Conservation (phyloP, 2,329 filamentous ascomycete species). For the Chaetomiaceae sp. region DNA sequence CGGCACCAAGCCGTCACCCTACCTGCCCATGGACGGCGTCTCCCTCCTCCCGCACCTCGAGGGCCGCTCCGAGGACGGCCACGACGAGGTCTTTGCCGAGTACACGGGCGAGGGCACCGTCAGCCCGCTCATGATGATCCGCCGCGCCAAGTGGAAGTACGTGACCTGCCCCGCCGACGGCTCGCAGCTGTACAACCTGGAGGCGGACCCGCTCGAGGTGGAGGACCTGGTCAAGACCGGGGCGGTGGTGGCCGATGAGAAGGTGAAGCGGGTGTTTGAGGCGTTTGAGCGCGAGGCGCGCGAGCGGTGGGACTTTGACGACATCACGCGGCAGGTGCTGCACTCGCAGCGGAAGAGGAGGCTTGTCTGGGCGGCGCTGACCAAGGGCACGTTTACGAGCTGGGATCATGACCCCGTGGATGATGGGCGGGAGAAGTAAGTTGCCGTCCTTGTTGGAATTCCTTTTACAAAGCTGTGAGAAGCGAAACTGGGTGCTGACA, state of each 20-base stretch:
- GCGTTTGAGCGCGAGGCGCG: slow-evolving; percentile 70
- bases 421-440: slow-evolving; percentile 62
- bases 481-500: slow-evolving; percentile 8
- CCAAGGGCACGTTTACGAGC: slow-evolving; percentile 66
- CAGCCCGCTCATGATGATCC: slow-evolving; percentile 89
- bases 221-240: slow-evolving; percentile 57
- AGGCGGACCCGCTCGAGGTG: slow-evolving; percentile 70
- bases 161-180: slow-evolving; percentile 79
- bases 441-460: slow-evolving; percentile 17
- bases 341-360: slow-evolving; percentile 73
- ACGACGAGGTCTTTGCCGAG: slow-evolving; percentile 88
- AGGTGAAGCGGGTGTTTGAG: slow-evolving; percentile 47
- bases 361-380: slow-evolving; percentile 75
- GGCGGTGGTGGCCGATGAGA: slow-evolving; percentile 34
- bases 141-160: slow-evolving; percentile 85
- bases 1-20: slow-evolving; percentile 61
- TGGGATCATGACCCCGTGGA: slow-evolving; percentile 83
- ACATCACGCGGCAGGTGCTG: slow-evolving; percentile 70
- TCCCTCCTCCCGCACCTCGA: slow-evolving; percentile 76
- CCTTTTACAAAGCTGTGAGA: not conserved
- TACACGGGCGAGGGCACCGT: slow-evolving; percentile 93
- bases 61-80: slow-evolving; percentile 48
- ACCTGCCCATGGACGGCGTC: slow-evolving; percentile 79
- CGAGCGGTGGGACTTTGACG: slow-evolving; percentile 73
- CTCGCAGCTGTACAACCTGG: slow-evolving; percentile 78